Base-by-base conservation (phyloP, 768 basidiomycete species). In the Xerocomellus chrysenteron region DNA sequence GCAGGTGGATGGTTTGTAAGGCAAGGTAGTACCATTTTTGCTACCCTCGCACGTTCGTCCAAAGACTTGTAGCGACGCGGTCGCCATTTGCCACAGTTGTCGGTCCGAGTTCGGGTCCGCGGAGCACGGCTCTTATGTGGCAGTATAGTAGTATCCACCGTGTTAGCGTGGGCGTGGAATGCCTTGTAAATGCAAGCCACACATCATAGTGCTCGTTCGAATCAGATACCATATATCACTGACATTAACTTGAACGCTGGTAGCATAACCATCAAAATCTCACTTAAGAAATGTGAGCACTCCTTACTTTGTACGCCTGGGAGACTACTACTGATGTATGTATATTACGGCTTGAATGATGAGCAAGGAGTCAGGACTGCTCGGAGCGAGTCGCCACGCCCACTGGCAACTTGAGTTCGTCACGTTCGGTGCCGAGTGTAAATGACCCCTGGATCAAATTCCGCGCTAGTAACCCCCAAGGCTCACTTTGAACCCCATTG, bases 1-100 rank as follows among this genome's bases (percentile, higher is more conserved):
- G 80, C 0, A 76, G 76, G 63, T 90, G 88, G 87, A 77, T 82
- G 16, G 70, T 90, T 33, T 82, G 79, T 61, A 87, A 80, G 70
- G 67, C 75, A 45, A 73, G 76, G 58, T 80, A 66, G 52, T 28
- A 47, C 40, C 28, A 6, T 24, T 44, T 45, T 33, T 28, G 5
- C 41, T 28, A 32, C 21, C 9, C 36, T 40, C 24, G 35, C 36
- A 42, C 44, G 39, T 44, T 14, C 11, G 17, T 43, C 49, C 13
- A 35, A 32, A 40, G 42, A 36, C 13, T 37, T 44, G 36, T 35
- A 44, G 28, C 19, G 14, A 36, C 17, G 14, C 6, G 8, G 7
- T 55, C 41, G 26, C 14, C 39, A 32, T 21, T 19, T 21, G 54
- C 10, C 30, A n/a, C 21, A 19, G 14, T 26, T 47, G 32, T 43